Percentiles rank a stretch among this genome's conserved stretches.
phyloP scores from a whole-genome alignment of 345 rosid genomes.

The Arabis alpina region DNA sequence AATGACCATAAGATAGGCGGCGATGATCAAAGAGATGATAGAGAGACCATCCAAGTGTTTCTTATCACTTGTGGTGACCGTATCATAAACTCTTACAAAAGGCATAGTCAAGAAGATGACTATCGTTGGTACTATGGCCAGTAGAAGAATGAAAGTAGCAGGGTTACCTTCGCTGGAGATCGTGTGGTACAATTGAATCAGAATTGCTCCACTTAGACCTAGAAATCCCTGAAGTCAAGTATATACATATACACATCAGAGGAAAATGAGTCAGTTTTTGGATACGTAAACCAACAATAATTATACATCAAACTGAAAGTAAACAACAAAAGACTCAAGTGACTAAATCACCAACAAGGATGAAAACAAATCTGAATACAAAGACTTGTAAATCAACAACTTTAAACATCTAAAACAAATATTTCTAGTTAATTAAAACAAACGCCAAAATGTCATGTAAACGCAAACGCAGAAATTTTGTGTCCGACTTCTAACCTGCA shows the following conservation, averaged over 20 bases:
- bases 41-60: constrained; percentile 78
- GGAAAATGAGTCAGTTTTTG: background rate
- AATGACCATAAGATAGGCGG: constrained; percentile 69
- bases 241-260: background rate
- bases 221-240: constrained; percentile 67
- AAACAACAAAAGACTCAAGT: constrained; percentile 4
- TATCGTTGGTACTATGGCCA: constrained; percentile 67
- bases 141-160: constrained; percentile 67
- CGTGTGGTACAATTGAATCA: constrained; percentile 69
- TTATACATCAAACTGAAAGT: background rate
- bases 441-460: too few species aligned
- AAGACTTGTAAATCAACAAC: constrained; percentile 3
- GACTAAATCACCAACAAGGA: background rate
- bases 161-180: constrained; percentile 56
- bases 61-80: constrained; percentile 55
- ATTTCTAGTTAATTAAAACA: background rate
- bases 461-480: background rate
- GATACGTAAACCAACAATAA: too few species aligned
- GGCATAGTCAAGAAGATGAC: constrained; percentile 66
- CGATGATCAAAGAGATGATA: constrained; percentile 57
- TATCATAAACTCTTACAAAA: constrained; percentile 61
- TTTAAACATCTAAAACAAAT: background rate
- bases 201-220: constrained; percentile 87
- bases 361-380: background rate
- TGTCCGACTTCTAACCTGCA: constrained; percentile 60